Percentiles rank a stretch among this genome's conserved stretches.
Evolutionary conservation across 1,284 basidiomycete species (phyloP).

Genomic region (Ceratobasidium theobromae): DNA sequence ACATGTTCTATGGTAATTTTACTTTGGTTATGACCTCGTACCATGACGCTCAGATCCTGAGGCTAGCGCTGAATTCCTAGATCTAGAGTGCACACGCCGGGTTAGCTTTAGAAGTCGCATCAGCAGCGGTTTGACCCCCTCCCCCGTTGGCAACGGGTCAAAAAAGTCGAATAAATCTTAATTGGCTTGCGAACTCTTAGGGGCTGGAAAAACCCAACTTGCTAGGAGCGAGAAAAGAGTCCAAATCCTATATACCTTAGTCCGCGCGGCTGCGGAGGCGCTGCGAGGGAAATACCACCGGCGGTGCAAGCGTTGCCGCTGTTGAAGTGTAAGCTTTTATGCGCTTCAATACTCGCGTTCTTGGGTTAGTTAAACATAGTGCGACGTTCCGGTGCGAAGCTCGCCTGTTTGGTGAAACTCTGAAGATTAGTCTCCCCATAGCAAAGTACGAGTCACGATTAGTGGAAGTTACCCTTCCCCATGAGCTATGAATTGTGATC

Average conservation of each 20-base stretch:
- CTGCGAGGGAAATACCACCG: conserved; percentile 41
- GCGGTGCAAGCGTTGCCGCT: conserved; percentile 27
- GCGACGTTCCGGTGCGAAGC: not conserved
- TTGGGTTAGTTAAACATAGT: no score
- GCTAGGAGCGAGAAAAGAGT: conserved; percentile 46
- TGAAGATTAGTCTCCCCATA: not conserved
- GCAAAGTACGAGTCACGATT: conserved; percentile 28
- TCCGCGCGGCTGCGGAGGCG: conserved; percentile 37
- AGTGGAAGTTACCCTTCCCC: no score
- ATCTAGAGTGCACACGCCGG: no score
- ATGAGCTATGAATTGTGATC: no score
- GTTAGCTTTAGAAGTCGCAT: conserved; percentile 34
- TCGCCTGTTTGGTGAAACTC: not conserved
- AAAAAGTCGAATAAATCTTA: conserved; percentile 21
- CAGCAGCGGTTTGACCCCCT: not conserved
- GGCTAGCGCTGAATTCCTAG: no score
- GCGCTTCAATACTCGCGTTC: no score
- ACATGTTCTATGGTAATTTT: no score
- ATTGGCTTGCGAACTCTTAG: conserved; percentile 35
- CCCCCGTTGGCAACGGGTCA: conserved; percentile 18
- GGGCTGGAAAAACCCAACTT: conserved; percentile 29
- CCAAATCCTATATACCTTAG: conserved; percentile 57
- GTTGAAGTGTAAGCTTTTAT: no score
- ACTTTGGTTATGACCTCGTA: no score
- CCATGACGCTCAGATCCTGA: no score